Evolutionary conservation across 2,329 filamentous ascomycete genomes (phyloP), one percentile per base, ranked within the genome.

Genomic region (Hymenoscyphus occultus): DNA sequence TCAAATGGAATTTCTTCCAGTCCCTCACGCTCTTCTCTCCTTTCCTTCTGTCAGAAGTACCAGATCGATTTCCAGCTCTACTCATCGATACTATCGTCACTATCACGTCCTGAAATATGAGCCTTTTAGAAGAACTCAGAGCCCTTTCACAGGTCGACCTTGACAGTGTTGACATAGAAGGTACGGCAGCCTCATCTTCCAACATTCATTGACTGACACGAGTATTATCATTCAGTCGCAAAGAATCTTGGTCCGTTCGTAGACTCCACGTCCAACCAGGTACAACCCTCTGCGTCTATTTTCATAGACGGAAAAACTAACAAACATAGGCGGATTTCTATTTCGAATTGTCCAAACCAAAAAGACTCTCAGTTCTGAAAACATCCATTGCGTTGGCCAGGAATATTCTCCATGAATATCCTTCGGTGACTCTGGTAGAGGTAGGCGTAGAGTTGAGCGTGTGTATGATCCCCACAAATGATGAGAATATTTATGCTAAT

Each of bases 101-200:
- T n/a, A n/a, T 16, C 5, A 45, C n/a, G 2, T 13, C 13, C n/a
- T n/a, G 3, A 4, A n/a, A 14, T 45, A n/a, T 45, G 14, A 45
- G n/a, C 14, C 40, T 45, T n/a, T 13, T 45, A 3, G 40, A 45
- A 45, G 13, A n/a, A n/a, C 40, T 45, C 14, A 45, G 40, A 45
- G n/a, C 14, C 16, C 40, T 45, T 3, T 16, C 40, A 16, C 40
- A 45, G 14, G 40, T 45, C 7, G 40, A 45, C n/a, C 13, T 45
- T 45, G 40, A 45, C n/a, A 45, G 40, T n/a, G 40, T 45, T n/a
- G n/a, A 45, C n/a, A 45, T 45, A 45, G 40, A 45, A 45, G n/a
- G 40, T 45, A n/a, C 6, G 40, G 6, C n/a, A 14, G n/a, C 40
- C n/a, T 6, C 40, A 45, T 16, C 6, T n/a, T 6, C 19, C 6